Base-by-base conservation (phyloP, 208 protist species). In the Leptomonas seymouri region DNA sequence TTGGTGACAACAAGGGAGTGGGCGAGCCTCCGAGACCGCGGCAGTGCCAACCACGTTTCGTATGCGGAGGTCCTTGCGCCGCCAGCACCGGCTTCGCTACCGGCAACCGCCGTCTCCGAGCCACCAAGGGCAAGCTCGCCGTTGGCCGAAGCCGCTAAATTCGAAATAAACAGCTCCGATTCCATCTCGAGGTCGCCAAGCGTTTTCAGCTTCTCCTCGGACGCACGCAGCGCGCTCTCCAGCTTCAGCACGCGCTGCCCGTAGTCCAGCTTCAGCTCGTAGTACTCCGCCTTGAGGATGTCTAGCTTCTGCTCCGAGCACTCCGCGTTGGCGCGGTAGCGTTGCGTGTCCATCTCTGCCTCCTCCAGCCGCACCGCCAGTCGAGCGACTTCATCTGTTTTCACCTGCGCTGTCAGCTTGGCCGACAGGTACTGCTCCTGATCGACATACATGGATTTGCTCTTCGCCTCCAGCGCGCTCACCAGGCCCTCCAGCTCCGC, bases 281-380 rank as follows among this genome's bases (percentile, higher is more conserved):
- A 96, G 74, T 93, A 96, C 80, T 96, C 88, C 2, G 85, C 82
- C 66, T 96, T 96, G 0, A 96, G 72, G 50, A 96, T 96, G 46
- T 96, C 91, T 8, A 96, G 74, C 69, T 96, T 96, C 67, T 96
- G 88, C 72, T 96, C 91, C 21, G 63, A 82, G 75, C 91, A 96
- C 74, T 96, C 91, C 9, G 88, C 86, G 31, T 74, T 85, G 30
- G 88, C 79, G 61, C 87, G 90, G 71, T 93, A 89, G 4, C 86
- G 84, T 65, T 91, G 81, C 23, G 54, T 57, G 31, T 96, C 83
- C 82, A 93, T 83, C 65, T 96, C 88, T 3, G 88, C 70, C 65
- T 96, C 87, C 53, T 93, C 83, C 27, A 96, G 67, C 11, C 85
- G 87, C 62, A 96, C 77, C 0, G 81, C 71, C 14, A 94, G 79